Conservation (phyloP, 2,329 filamentous ascomycete species). For the Cercospora sp. region DNA sequence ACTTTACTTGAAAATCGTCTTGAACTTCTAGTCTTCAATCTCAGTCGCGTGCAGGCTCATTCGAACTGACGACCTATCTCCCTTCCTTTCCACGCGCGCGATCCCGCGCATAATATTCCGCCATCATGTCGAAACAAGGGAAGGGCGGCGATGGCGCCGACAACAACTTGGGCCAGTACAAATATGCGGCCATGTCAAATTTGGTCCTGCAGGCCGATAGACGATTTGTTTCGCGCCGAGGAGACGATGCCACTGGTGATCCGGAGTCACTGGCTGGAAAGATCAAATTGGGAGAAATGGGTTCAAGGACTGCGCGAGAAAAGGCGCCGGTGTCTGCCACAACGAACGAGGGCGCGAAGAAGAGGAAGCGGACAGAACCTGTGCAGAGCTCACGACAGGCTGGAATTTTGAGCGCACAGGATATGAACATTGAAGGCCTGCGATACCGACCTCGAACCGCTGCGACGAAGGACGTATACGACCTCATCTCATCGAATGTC, state of each 20-base stretch:
- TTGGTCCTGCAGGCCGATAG: slow-evolving; percentile 99
- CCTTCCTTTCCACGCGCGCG: not conserved
- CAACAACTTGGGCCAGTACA: slow-evolving; percentile 43
- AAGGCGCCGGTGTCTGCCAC: slow-evolving; percentile 67
- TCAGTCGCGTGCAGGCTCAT: slow-evolving; percentile 11
- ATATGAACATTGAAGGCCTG: slow-evolving; percentile 86
- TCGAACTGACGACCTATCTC: slow-evolving; percentile 4
- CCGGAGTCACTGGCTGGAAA: slow-evolving; percentile 95
- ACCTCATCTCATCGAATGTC: slow-evolving; percentile 89
- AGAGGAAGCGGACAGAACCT: slow-evolving; percentile 75
- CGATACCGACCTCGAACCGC: slow-evolving; percentile 88
- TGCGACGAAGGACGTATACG: slow-evolving; percentile 88
- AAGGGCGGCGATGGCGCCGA: slow-evolving; percentile 31
- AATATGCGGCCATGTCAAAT: slow-evolving; percentile 74
- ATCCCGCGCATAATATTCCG: not conserved
- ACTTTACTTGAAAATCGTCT: not conserved
- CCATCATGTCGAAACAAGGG: slow-evolving; percentile 36
- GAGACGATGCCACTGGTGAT: slow-evolving; percentile 93
- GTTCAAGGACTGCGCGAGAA: slow-evolving; percentile 76
- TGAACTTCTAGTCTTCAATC: not conserved
- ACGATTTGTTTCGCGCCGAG: slow-evolving; percentile 87
- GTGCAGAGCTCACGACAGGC: slow-evolving; percentile 66
- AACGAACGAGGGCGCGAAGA: slow-evolving; percentile 67
- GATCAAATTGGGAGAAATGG: slow-evolving; percentile 94
- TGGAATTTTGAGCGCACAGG: slow-evolving; percentile 79